These are phyloP conservation scores for Didymella keratinophila DNA, from an alignment of 2,329 filamentous ascomycete species.

Conservation along the genomic window DNA sequence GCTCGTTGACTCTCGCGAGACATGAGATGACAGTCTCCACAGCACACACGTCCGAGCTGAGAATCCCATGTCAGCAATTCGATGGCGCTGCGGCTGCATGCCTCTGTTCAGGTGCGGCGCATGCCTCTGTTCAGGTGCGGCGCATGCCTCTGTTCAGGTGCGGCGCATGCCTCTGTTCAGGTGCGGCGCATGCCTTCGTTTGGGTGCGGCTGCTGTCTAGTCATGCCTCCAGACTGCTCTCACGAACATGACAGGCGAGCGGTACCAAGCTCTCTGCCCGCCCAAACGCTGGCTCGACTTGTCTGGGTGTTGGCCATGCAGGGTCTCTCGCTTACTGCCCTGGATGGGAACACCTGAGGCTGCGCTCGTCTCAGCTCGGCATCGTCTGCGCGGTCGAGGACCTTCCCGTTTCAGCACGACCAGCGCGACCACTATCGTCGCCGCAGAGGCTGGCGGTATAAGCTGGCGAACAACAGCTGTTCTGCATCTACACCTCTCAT, in stretches of 20 bases:
- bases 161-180: too few relatives aligned
- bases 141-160: too few relatives aligned
- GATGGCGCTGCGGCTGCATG: too few relatives aligned
- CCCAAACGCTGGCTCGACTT: slow-evolving; percentile 9
- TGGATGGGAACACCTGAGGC: slow-evolving; percentile 25
- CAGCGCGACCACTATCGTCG: slow-evolving; percentile 28
- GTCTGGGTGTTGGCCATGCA: neutral
- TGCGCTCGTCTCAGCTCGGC: slow-evolving; percentile 33
- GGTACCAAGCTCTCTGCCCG: neutral
- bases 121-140: too few relatives aligned
- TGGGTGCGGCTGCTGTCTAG: neutral
- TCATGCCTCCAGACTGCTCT: neutral
- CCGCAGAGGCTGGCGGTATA: slow-evolving; percentile 3
- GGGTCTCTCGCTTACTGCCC: neutral
- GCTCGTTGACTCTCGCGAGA: slow-evolving; percentile 11
- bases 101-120: too few relatives aligned
- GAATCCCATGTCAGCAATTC: neutral
- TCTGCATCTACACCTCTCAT: neutral
- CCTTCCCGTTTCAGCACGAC: slow-evolving; percentile 38
- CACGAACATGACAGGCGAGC: neutral
- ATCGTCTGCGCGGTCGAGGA: slow-evolving; percentile 27
- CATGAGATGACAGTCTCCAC: neutral
- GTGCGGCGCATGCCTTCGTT: too few relatives aligned
- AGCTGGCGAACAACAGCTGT: neutral
- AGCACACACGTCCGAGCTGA: neutral